Percentiles rank a stretch among this genome's conserved stretches.
Conservation (phyloP, 768 basidiomycete species). For the Hygrophorus pudorinus region DNA sequence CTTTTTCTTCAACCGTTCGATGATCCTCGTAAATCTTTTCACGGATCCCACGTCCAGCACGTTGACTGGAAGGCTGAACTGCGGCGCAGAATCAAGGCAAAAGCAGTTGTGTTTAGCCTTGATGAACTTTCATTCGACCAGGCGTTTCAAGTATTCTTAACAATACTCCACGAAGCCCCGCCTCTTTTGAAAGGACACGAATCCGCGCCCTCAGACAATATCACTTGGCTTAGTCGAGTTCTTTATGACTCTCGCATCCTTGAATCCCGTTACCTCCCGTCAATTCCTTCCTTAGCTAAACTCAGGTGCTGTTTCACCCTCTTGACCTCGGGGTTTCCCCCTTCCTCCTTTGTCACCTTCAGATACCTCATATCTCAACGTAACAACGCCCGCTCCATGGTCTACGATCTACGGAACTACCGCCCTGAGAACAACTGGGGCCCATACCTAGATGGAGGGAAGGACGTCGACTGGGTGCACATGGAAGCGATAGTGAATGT, state of each 20-base stretch:
- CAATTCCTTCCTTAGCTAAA: conserved; percentile 5
- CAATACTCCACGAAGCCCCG: conserved; percentile 27
- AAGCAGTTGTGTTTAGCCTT: conserved; percentile 15
- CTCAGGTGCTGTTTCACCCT: conserved; percentile 26
- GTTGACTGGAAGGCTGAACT: conserved; percentile 27
- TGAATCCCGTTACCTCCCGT: conserved; percentile 7
- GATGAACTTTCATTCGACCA: conserved; percentile 13
- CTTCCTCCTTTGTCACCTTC: conserved; percentile 28
- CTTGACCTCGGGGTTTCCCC: conserved; percentile 39
- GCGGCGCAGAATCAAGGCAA: conserved; percentile 32
- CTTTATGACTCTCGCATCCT: conserved; percentile 31
- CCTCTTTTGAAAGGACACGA: conserved; percentile 14
- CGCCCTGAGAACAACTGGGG: conserved; percentile 42
- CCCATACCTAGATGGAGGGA: conserved; percentile 34
- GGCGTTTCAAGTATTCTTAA: conserved; percentile 31
- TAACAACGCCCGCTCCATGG: conserved; percentile 40
- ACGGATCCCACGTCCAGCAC: background rate
- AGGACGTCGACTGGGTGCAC: conserved; percentile 51
- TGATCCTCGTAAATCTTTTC: conserved; percentile 37
- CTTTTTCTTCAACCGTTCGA: conserved; percentile 60
- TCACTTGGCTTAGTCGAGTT: conserved; percentile 36
- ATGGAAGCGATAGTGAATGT: conserved; percentile 50
- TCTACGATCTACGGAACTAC: conserved; percentile 62
- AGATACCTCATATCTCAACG: conserved; percentile 26
- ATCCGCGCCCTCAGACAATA: conserved; percentile 27